Conservation (phyloP, 768 basidiomycete genomes). For the Leccinum ochraceum region DNA sequence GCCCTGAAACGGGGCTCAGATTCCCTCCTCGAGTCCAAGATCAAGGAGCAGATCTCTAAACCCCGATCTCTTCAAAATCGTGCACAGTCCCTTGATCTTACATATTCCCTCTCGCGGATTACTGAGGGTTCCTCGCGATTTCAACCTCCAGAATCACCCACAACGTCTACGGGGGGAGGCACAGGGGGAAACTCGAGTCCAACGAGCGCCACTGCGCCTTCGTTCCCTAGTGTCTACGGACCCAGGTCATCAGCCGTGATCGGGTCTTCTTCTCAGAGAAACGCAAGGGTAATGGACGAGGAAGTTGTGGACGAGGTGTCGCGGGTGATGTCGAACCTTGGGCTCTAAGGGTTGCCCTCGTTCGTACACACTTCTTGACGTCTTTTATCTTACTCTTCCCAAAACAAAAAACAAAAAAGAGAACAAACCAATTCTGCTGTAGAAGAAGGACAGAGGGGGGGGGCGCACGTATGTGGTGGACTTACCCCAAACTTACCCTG, state of each 20-base stretch:
- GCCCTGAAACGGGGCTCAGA: slow-evolving; percentile 81
- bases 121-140: slow-evolving; percentile 64
- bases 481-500: no score
- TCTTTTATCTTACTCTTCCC: slow-evolving; percentile 9
- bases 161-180: slow-evolving; percentile 69
- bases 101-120: slow-evolving; percentile 80
- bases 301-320: slow-evolving; percentile 70
- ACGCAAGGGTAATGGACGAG: slow-evolving; percentile 46
- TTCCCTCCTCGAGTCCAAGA: slow-evolving; percentile 78
- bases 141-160: slow-evolving; percentile 77
- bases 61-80: slow-evolving; percentile 83
- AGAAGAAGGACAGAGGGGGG: slow-evolving; percentile 9
- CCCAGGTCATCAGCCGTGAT: slow-evolving; percentile 53
- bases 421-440: slow-evolving; percentile 7
- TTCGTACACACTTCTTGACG: slow-evolving; percentile 15
- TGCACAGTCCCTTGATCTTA: slow-evolving; percentile 88
- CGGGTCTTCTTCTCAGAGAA: slow-evolving; percentile 45
- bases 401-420: slow-evolving; percentile 7
- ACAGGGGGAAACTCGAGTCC: slow-evolving; percentile 79
- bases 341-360: slow-evolving; percentile 42
- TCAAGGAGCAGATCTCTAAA: slow-evolving; percentile 74
- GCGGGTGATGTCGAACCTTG: slow-evolving; percentile 75
- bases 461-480: slow-evolving; percentile 13
- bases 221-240: slow-evolving; percentile 84
- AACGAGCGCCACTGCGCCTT: slow-evolving; percentile 74